A percentile compares a stretch with the other conserved stretches of the same genome.
Conservation (phyloP, 768 basidiomycete genomes). For the Trametes cinnabarina region DNA sequence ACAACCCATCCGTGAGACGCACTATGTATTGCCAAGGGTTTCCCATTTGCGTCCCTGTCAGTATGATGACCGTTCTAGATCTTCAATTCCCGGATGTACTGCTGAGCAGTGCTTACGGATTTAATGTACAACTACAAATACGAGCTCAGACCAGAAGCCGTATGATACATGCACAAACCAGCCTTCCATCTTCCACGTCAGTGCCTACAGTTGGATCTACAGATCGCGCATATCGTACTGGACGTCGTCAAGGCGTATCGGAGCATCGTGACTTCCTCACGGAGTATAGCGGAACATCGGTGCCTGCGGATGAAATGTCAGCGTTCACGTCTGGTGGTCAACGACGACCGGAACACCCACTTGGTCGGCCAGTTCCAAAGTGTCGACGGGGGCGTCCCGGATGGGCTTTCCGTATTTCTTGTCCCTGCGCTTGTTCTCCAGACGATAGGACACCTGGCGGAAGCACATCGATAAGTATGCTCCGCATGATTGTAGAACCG, state of each 20-base stretch:
- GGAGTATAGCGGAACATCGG: slow-evolving; percentile 24
- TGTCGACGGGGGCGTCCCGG: slow-evolving; percentile 26
- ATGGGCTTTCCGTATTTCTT: slow-evolving; percentile 24
- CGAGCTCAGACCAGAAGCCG: too few relatives aligned
- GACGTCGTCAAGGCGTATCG: neutral
- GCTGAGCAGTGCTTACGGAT: too few relatives aligned
- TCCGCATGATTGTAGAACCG: neutral
- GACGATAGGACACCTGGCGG: slow-evolving; percentile 64
- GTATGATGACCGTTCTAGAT: too few relatives aligned
- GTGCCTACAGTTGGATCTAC: too few relatives aligned
- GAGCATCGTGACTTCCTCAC: neutral
- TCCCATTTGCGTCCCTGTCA: too few relatives aligned
- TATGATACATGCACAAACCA: too few relatives aligned
- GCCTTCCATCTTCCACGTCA: too few relatives aligned
- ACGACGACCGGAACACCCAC: slow-evolving; percentile 2
- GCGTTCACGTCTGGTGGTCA: neutral
- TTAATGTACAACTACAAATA: too few relatives aligned
- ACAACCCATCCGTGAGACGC: too few relatives aligned
- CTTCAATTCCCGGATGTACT: too few relatives aligned
- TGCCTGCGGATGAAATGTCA: slow-evolving; percentile 10
- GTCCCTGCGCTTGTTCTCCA: slow-evolving; percentile 43
- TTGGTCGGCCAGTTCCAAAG: slow-evolving; percentile 27
- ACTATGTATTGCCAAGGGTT: too few relatives aligned
- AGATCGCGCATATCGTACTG: neutral
- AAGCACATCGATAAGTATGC: neutral